phyloP scores from a whole-genome alignment of 352 stramenopile species.

The Globisporangium mamillatum region DNA sequence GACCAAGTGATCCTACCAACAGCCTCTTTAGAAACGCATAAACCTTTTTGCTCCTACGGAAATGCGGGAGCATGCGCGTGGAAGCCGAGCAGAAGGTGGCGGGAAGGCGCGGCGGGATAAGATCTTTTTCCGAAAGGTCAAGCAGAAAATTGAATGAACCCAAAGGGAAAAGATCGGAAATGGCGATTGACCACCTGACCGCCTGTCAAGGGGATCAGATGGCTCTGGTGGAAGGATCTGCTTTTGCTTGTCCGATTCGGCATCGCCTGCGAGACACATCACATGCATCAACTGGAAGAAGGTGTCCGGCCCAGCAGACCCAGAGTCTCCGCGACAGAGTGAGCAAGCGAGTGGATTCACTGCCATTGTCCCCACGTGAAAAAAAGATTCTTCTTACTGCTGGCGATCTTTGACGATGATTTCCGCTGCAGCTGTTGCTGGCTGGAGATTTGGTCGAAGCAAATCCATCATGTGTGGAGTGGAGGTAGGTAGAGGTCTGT shows the following conservation, averaged over 20 bases:
- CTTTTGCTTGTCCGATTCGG: not conserved
- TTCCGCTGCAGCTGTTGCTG: too few species aligned
- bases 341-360: not conserved
- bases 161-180: not conserved
- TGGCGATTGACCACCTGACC: not conserved
- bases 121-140: not conserved
- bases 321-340: not conserved
- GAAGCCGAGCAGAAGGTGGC: not conserved
- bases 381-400: too few species aligned
- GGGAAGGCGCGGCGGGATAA: slow-evolving; percentile 3
- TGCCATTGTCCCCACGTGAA: too few species aligned
- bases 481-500: too few species aligned
- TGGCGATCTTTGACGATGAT: too few species aligned
- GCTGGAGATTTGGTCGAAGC: too few species aligned
- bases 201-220: not conserved
- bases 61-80: not conserved
- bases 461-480: too few species aligned
- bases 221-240: not conserved
- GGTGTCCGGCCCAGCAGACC: too few species aligned
- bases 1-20: too few species aligned
- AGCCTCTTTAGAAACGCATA: too few species aligned
- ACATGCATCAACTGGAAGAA: too few species aligned
- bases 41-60: too few species aligned
- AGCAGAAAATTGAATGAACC: not conserved
- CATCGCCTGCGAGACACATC: not conserved